Evolutionary conservation across 176 grass and related monocot species (phyloP), one percentile per base, ranked within the genome.

Genomic region (Hordeum vulgare): DNA sequence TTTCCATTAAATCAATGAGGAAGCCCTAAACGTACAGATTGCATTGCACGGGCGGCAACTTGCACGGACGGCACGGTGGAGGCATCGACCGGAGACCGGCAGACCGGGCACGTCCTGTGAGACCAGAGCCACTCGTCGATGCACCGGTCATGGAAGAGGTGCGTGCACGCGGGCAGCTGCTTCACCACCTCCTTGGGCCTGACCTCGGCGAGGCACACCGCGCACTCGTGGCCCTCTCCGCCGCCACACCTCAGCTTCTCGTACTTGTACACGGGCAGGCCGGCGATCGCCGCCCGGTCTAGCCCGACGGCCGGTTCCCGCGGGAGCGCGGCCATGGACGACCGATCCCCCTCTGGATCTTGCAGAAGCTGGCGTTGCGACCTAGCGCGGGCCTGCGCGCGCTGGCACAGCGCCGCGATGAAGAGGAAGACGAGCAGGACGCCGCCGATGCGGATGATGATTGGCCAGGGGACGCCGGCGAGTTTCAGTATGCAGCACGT

Each of bases 61-160:
- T 47, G 15, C 17, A 24, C 11, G 1, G 29, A 53, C 49, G 34
- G 14, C 21, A 57, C 28, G 10, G 13, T 39, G 40, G 64, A 25
- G 5, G 18, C 23, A 1, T 31, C 65, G 6, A 87, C 85, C 15
- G 14, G 72, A 23, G 26, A 56, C 3, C 91, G 88, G 79, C 91
- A 90, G 10, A 92, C 79, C 2, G 90, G 93, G 23, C 93, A 92
- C 13, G 93, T 95, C 28, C 40, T n/a, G 13, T 77, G 74, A 13
- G 79, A 61, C 1, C 56, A 11, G 54, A 95, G 67, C 90, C 90
- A 90, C 15, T 18, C 47, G 15, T 92, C 85, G 45, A 95, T 88
- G 75, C 90, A 95, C 13, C 31, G 63, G 13, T 59, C 20, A 8
- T 95, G 90, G 66, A 92, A 95, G 26, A 86, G 66, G 59, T 92